phyloP scores from a whole-genome alignment of 2,329 filamentous ascomycete genomes.

The Xylariaceae sp. region DNA sequence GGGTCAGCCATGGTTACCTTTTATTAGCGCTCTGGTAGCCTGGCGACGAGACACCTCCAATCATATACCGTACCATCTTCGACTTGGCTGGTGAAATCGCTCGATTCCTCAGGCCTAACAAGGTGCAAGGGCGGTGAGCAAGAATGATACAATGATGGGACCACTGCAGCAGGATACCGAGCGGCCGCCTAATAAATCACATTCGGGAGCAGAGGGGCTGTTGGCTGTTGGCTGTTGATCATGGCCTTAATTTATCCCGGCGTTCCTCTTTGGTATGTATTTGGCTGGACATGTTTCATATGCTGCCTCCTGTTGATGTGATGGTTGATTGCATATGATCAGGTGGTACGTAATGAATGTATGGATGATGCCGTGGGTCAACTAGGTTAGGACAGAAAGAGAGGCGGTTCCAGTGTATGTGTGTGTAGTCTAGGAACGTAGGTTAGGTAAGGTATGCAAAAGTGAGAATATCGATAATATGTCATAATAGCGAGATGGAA shows the following conservation, averaged over 20 bases:
- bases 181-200: conserved; percentile 13
- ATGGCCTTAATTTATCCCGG: conserved; percentile 1
- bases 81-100: conserved; percentile 11
- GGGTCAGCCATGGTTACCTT: conserved; percentile 19
- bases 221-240: too few relatives aligned
- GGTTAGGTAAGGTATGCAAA: not conserved
- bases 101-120: conserved; percentile 9
- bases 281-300: conserved; percentile 2
- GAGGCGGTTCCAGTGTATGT: not conserved
- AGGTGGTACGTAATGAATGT: not conserved
- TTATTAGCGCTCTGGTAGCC: conserved; percentile 22
- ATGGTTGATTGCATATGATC: not conserved
- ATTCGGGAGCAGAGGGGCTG: conserved; percentile 3
- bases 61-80: conserved; percentile 8
- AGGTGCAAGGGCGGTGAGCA: conserved; percentile 21
- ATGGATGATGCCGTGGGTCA: not conserved
- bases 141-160: conserved; percentile 12
- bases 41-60: conserved; percentile 19
- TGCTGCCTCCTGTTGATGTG: too few relatives aligned
- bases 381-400: not conserved
- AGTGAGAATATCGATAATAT: not conserved
- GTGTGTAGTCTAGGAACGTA: too few relatives aligned
- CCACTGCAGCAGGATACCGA: conserved; percentile 17
- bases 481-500: not conserved
- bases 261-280: not conserved